These are phyloP conservation scores for Phytophthora kernoviae DNA, from an alignment of 352 stramenopile genomes.

Conservation along the genomic window DNA sequence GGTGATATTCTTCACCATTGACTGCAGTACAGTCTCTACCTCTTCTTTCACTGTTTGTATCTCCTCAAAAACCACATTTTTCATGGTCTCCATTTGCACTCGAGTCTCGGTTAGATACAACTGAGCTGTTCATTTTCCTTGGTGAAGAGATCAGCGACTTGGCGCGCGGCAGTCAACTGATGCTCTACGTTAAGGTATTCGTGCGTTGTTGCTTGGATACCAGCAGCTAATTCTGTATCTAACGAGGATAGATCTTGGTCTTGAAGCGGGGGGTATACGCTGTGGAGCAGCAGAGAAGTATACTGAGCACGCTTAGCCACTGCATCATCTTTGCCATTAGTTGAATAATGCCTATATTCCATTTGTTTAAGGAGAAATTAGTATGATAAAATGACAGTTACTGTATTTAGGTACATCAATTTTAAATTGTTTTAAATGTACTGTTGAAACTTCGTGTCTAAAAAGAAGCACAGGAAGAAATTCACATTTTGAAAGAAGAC, in stretches of 20 bases:
- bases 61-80: slow-evolving; percentile 15
- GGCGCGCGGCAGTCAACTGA: slow-evolving; percentile 22
- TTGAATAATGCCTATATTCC: neutral
- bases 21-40: slow-evolving; percentile 6
- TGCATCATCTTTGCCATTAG: neutral
- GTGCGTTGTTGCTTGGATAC: neutral
- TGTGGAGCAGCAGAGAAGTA: too few relatives aligned
- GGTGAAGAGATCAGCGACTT: slow-evolving; percentile 27
- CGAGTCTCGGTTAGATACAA: slow-evolving; percentile 26
- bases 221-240: neutral
- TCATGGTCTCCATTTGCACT: slow-evolving; percentile 11
- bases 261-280: too few relatives aligned
- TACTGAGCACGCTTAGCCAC: too few relatives aligned
- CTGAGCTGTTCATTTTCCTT: slow-evolving; percentile 28
- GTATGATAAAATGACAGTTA: too few relatives aligned
- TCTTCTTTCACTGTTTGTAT: slow-evolving; percentile 15
- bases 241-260: too few relatives aligned
- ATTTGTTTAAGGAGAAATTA: neutral
- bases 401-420: neutral
- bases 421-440: slow-evolving; percentile 4
- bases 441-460: too few relatives aligned
- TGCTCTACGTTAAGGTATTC: slow-evolving; percentile 18
- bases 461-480: too few relatives aligned
- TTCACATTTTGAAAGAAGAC: too few relatives aligned
- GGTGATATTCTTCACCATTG: slow-evolving; percentile 19